phyloP scores from a whole-genome alignment of 495 filamentous ascomycete species.

The Aspergillus leporis region DNA sequence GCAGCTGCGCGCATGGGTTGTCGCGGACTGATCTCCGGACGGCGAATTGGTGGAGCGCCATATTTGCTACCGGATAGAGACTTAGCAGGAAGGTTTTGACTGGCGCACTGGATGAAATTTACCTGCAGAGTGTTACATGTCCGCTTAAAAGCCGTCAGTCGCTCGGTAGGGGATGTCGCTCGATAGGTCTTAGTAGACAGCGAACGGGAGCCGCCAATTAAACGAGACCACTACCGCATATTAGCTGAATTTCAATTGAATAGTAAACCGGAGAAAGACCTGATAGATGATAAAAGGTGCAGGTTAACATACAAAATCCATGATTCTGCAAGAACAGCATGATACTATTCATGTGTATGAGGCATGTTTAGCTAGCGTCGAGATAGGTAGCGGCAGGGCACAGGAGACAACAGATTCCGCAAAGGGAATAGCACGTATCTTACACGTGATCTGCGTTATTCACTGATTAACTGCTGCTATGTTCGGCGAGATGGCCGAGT shows the following conservation, averaged over 20 bases:
- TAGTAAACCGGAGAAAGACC: constrained; percentile 4
- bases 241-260: constrained; percentile 18
- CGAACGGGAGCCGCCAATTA: constrained; percentile 78
- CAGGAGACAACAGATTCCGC: neutral
- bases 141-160: constrained; percentile 86
- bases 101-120: constrained; percentile 18
- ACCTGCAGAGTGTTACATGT: constrained; percentile 85
- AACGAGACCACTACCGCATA: constrained; percentile 72
- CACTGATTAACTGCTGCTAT: too few species aligned
- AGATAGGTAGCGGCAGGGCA: constrained; percentile 13
- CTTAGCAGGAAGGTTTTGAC: constrained; percentile 13
- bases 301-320: constrained; percentile 42
- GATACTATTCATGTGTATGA: constrained; percentile 23
- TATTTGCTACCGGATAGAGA: constrained; percentile 59
- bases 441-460: too few species aligned
- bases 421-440: constrained; percentile 1
- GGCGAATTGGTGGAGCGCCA: constrained; percentile 67
- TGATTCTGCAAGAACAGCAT: constrained; percentile 35
- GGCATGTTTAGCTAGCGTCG: constrained; percentile 5
- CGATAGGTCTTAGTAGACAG: constrained; percentile 61
- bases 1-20: constrained; percentile 51
- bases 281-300: neutral
- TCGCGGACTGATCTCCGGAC: constrained; percentile 49
- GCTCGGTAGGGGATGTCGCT: constrained; percentile 76
- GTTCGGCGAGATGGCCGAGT: neutral